Evolutionary conservation across 2,329 filamentous ascomycete genomes (phyloP).

Genomic region (Fusarium praegraminearum): DNA sequence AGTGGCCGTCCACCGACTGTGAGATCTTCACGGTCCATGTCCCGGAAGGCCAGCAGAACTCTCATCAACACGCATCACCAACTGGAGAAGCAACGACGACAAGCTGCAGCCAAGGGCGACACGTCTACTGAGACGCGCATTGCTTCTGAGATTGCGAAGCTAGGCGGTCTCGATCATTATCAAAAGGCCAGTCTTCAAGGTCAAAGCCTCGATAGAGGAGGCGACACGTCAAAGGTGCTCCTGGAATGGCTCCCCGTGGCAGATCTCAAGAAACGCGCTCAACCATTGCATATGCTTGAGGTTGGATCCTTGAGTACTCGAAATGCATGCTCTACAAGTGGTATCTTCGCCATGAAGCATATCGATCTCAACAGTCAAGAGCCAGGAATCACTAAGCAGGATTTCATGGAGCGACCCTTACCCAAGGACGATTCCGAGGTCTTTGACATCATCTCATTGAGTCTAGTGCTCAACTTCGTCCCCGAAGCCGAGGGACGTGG

Average conservation of each 20-base stretch:
- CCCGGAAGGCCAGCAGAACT: slow-evolving; percentile 71
- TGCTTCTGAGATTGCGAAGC: slow-evolving; percentile 64
- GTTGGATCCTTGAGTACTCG: slow-evolving; percentile 86
- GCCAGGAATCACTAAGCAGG: slow-evolving; percentile 83
- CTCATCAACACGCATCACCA: slow-evolving; percentile 76
- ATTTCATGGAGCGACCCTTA: slow-evolving; percentile 91
- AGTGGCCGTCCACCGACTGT: slow-evolving; percentile 68
- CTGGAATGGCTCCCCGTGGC: slow-evolving; percentile 69
- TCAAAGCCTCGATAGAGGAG: slow-evolving; percentile 73
- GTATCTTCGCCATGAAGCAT: slow-evolving; percentile 77
- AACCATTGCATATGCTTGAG: slow-evolving; percentile 78
- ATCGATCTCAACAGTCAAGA: slow-evolving; percentile 94
- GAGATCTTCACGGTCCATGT: slow-evolving; percentile 67
- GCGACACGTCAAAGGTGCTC: slow-evolving; percentile 73
- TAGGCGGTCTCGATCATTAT: slow-evolving; percentile 73
- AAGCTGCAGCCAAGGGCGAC: slow-evolving; percentile 67
- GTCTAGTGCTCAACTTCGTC: slow-evolving; percentile 94
- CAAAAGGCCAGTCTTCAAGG: slow-evolving; percentile 77
- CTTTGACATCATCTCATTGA: slow-evolving; percentile 93
- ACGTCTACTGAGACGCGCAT: slow-evolving; percentile 59
- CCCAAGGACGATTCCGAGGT: slow-evolving; percentile 70
- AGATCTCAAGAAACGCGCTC: slow-evolving; percentile 44
- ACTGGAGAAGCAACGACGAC: slow-evolving; percentile 70
- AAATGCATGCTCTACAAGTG: slow-evolving; percentile 84
- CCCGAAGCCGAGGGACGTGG: slow-evolving; percentile 80